Percentiles rank a stretch among this genome's conserved stretches.
Evolutionary conservation across 192 early-diverging fungal genomes (phyloP).

Genomic region (Rhizophagus clarus): DNA sequence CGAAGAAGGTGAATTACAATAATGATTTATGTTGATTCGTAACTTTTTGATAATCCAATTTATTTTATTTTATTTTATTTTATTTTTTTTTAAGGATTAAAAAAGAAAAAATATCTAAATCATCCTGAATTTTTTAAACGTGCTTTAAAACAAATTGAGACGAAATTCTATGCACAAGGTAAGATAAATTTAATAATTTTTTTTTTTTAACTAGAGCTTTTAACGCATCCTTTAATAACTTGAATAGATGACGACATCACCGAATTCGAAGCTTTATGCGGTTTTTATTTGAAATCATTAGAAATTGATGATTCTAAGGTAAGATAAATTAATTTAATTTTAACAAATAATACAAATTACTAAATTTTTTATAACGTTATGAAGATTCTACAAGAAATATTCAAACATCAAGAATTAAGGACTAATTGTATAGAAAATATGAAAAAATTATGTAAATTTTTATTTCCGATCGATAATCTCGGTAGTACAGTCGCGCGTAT

Average conservation of each 20-base stretch:
- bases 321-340: background rate
- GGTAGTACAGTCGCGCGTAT: slow-evolving; percentile 6
- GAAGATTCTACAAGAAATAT: background rate
- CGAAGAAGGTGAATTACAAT: background rate
- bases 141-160: background rate
- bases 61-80: no score
- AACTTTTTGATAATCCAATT: background rate
- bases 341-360: no score
- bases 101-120: background rate
- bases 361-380: no score
- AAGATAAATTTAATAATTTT: no score
- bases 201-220: background rate
- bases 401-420: no score
- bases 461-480: slow-evolving; percentile 13
- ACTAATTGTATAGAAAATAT: background rate
- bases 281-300: slow-evolving; percentile 5
- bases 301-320: background rate
- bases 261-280: slow-evolving; percentile 5
- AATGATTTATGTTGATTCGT: background rate
- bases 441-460: slow-evolving; percentile 16
- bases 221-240: background rate
- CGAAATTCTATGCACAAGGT: background rate
- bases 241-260: background rate
- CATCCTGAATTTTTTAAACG: slow-evolving; percentile 15
- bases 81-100: background rate